Conservation (phyloP, 2,329 filamentous ascomycete species). For the Colletotrichum truncatum region DNA sequence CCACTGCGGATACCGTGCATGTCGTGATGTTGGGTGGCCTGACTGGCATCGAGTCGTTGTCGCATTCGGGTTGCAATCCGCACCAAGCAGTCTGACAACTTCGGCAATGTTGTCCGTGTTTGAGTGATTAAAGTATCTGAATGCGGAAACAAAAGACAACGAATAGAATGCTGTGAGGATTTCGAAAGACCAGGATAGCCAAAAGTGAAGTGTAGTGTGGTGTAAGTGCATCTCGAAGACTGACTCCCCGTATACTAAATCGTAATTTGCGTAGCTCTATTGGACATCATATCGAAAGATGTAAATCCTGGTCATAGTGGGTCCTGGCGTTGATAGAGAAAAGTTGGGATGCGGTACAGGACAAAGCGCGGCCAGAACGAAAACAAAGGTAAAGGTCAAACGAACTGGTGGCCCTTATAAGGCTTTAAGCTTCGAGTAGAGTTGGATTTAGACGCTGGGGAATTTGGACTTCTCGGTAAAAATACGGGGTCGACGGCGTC, state of each 20-base stretch:
- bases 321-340: neutral
- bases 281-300: neutral
- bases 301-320: neutral
- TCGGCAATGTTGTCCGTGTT: neutral
- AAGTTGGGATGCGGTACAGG: neutral
- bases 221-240: no score
- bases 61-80: neutral
- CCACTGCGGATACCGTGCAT: neutral
- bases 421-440: neutral
- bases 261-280: no score
- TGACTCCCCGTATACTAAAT: no score
- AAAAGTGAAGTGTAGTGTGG: neutral
- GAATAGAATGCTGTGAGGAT: neutral
- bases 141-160: no score
- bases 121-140: neutral
- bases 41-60: neutral
- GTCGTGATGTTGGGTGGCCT: neutral
- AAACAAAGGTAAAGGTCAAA: neutral
- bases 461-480: constrained; percentile 23
- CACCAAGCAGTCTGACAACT: no score
- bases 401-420: constrained; percentile 6
- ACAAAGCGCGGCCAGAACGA: neutral
- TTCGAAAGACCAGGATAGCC: neutral
- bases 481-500: constrained; percentile 23
- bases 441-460: constrained; percentile 19